A percentile compares a stretch with the other conserved stretches of the same genome.
Evolutionary conservation across 495 filamentous ascomycete genomes (phyloP).

Genomic region (Penicillium lividum): DNA sequence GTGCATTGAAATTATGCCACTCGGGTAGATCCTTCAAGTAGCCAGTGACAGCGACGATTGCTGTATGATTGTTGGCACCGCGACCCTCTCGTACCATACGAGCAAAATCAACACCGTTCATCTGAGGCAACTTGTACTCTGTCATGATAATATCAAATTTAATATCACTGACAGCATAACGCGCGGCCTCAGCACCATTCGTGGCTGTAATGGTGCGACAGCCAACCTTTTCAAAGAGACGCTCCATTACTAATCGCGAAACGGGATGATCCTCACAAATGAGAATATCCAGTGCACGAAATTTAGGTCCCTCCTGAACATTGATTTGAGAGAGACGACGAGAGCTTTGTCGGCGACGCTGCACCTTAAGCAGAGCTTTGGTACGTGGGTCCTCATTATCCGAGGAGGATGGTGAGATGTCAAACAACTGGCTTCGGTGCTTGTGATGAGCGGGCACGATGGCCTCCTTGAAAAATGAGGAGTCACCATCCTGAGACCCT

Average conservation of each 20-base stretch:
- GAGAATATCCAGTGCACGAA: constrained; percentile 88
- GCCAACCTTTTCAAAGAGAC: constrained; percentile 87
- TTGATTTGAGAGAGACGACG: constrained; percentile 87
- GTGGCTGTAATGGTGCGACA: constrained; percentile 92
- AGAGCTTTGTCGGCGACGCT: constrained; percentile 87
- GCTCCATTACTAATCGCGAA: constrained; percentile 96
- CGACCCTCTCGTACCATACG: constrained; percentile 96
- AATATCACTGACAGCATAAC: constrained; percentile 90
- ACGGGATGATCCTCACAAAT: constrained; percentile 98
- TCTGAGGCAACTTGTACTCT: constrained; percentile 90
- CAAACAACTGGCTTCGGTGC: constrained; percentile 89
- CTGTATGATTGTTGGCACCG: constrained; percentile 90
- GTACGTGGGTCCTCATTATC: constrained; percentile 94
- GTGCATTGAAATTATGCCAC: constrained; percentile 88
- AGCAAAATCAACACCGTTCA: constrained; percentile 92
- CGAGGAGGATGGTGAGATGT: constrained; percentile 95
- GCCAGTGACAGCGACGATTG: constrained; percentile 95
- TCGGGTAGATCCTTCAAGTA: constrained; percentile 95
- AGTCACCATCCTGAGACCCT: constrained; percentile 89
- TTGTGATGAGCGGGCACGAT: constrained; percentile 77
- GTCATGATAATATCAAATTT: constrained; percentile 96
- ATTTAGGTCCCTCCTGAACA: constrained; percentile 76
- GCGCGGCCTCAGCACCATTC: constrained; percentile 85
- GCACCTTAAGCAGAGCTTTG: constrained; percentile 89
- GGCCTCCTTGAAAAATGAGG: constrained; percentile 57